A percentile compares a stretch with the other conserved stretches of the same genome.
These are phyloP conservation scores for Wickerhamiella azyma DNA, from an alignment of 805 yeast species.

Conservation along the genomic window DNA sequence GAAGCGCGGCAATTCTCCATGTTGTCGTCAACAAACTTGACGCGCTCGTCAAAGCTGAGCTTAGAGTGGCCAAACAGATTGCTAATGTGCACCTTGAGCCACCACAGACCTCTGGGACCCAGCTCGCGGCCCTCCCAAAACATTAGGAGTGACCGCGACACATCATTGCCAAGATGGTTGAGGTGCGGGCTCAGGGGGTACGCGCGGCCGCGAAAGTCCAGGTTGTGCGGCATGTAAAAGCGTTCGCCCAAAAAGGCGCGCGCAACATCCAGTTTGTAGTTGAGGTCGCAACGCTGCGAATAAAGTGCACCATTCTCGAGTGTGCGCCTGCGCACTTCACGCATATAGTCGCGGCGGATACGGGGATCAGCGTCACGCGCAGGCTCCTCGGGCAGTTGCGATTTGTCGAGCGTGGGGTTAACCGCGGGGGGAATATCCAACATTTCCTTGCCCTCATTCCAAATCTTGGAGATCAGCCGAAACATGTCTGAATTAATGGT, in stretches of 20 bases:
- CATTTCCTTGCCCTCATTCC: slow-evolving; percentile 76
- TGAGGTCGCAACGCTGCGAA: slow-evolving; percentile 85
- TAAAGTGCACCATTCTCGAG: slow-evolving; percentile 53
- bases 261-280: slow-evolving; percentile 89
- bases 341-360: slow-evolving; percentile 54
- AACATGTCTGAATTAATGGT: slow-evolving; percentile 67
- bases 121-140: slow-evolving; percentile 47
- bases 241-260: slow-evolving; percentile 66
- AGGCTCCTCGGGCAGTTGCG: slow-evolving; percentile 46
- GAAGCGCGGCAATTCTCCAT: slow-evolving; percentile 32
- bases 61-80: slow-evolving; percentile 47
- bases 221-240: slow-evolving; percentile 48
- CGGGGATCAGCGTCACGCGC: slow-evolving; percentile 56
- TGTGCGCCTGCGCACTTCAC: slow-evolving; percentile 40
- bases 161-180: slow-evolving; percentile 48
- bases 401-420: slow-evolving; percentile 25
- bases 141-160: slow-evolving; percentile 42
- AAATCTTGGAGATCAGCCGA: slow-evolving; percentile 53
- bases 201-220: slow-evolving; percentile 53
- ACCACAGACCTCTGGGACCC: slow-evolving; percentile 39
- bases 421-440: slow-evolving; percentile 54
- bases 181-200: slow-evolving; percentile 51
- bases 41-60: slow-evolving; percentile 38
- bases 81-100: slow-evolving; percentile 53
- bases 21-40: slow-evolving; percentile 35